These are phyloP conservation scores for Lachnellula hyalina DNA, from an alignment of 2,329 filamentous ascomycete species.

Conservation along the genomic window DNA sequence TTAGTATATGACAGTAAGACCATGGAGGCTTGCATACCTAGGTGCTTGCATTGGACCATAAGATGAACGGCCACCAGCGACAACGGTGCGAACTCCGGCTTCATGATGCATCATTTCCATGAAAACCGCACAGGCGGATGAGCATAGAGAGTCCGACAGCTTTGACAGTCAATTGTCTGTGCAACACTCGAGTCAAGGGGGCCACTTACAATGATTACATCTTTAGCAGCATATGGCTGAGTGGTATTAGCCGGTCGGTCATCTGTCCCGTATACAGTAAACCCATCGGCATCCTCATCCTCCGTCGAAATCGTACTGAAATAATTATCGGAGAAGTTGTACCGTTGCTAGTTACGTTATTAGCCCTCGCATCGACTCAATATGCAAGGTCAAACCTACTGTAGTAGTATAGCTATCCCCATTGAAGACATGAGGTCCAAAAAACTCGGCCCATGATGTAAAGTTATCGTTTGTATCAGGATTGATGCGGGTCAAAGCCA, in stretches of 20 bases:
- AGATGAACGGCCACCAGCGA: slow-evolving; percentile 45
- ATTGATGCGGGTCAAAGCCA: slow-evolving; percentile 15
- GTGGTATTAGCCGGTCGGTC: slow-evolving; percentile 13
- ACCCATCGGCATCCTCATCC: slow-evolving; percentile 12
- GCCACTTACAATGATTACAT: slow-evolving; percentile 36
- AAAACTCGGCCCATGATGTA: slow-evolving; percentile 18
- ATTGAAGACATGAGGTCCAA: slow-evolving; percentile 14
- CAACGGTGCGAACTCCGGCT: slow-evolving; percentile 47
- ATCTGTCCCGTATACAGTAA: slow-evolving; percentile 28
- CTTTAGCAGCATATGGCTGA: slow-evolving; percentile 34
- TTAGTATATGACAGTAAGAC: neutral
- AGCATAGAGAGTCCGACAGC: slow-evolving; percentile 51
- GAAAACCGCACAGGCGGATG: slow-evolving; percentile 53
- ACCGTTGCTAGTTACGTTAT: slow-evolving; percentile 20
- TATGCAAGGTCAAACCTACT: slow-evolving; percentile 33
- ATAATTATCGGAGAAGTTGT: slow-evolving; percentile 16
- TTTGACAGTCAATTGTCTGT: slow-evolving; percentile 28
- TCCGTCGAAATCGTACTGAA: slow-evolving; percentile 30
- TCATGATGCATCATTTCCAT: slow-evolving; percentile 49
- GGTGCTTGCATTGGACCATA: slow-evolving; percentile 47
- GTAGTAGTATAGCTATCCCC: slow-evolving; percentile 20
- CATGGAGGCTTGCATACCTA: neutral
- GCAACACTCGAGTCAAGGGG: neutral
- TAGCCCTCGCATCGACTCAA: neutral
- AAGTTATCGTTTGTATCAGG: slow-evolving; percentile 17